Evolutionary conservation across 495 filamentous ascomycete genomes (phyloP).

Genomic region (Penicillium taxi): DNA sequence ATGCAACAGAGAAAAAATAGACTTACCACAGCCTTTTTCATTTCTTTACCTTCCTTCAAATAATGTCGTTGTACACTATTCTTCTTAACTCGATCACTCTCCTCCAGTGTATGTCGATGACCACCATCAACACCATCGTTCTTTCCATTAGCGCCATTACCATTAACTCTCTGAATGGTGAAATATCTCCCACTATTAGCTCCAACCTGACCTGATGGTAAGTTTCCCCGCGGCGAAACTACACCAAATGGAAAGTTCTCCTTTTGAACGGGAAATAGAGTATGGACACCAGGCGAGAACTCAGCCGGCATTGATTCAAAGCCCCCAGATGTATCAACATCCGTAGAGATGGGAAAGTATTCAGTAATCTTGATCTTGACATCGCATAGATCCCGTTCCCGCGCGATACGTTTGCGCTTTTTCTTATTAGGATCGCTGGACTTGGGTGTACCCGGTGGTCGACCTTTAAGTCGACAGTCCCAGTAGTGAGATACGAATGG

Average conservation of each 20-base stretch:
- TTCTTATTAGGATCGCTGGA: constrained; percentile 82
- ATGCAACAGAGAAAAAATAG: constrained; percentile 5
- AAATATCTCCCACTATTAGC: constrained; percentile 51
- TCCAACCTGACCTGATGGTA: constrained; percentile 37
- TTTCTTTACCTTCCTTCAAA: constrained; percentile 59
- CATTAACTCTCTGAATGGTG: constrained; percentile 70
- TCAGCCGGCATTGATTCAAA: constrained; percentile 19
- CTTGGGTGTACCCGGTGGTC: constrained; percentile 76
- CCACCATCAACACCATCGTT: constrained; percentile 55
- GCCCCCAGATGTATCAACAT: constrained; percentile 9
- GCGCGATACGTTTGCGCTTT: constrained; percentile 72
- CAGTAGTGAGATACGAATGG: constrained; percentile 82
- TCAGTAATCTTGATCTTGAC: constrained; percentile 92
- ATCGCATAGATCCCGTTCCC: constrained; percentile 75
- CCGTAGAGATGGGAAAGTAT: constrained; percentile 54
- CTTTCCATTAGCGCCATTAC: constrained; percentile 67
- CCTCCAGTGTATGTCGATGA: constrained; percentile 69
- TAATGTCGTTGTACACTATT: constrained; percentile 65
- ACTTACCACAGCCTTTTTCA: constrained; percentile 58
- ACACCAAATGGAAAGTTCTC: constrained; percentile 29
- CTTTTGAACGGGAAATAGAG: constrained; percentile 17
- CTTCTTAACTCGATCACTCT: constrained; percentile 81
- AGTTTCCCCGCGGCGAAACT: constrained; percentile 27
- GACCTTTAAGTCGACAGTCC: constrained; percentile 82
- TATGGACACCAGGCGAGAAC: constrained; percentile 20